These are phyloP conservation scores for Cynanchum wilfordii DNA, from an alignment of 257 asterid species.

Conservation along the genomic window DNA sequence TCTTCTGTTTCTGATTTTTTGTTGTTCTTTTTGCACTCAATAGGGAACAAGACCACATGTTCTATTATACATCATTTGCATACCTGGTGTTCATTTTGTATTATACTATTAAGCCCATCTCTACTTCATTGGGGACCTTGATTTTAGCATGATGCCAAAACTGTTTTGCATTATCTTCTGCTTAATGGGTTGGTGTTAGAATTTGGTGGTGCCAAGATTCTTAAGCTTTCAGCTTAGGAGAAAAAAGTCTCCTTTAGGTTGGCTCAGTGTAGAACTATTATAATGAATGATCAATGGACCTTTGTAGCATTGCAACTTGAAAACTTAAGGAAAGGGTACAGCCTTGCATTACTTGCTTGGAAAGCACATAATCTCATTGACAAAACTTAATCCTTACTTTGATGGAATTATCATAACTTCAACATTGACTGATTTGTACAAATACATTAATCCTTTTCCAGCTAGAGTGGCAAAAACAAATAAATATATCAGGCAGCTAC, in stretches of 20 bases:
- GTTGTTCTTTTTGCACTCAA: neutral
- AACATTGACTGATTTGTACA: conserved; percentile 12
- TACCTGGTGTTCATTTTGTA: neutral
- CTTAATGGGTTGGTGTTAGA: neutral
- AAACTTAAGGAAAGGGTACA: neutral
- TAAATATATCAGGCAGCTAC: neutral
- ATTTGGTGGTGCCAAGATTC: neutral
- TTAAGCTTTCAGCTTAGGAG: neutral
- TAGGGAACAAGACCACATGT: neutral
- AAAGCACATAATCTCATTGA: neutral
- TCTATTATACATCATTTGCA: neutral
- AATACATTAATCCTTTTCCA: conserved; percentile 5
- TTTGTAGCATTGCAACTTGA: neutral
- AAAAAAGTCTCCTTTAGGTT: too few species aligned
- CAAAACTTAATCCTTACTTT: neutral
- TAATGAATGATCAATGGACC: neutral
- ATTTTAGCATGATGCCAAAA: neutral
- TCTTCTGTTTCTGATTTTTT: neutral
- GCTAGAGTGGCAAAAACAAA: conserved; percentile 5
- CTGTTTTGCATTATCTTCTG: neutral
- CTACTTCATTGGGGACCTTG: neutral
- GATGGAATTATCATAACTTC: neutral
- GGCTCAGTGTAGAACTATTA: neutral
- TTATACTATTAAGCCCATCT: neutral
- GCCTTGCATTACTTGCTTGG: neutral